Evolutionary conservation across 306 rosid genomes (phyloP).

Genomic region (Vigna angularis): DNA sequence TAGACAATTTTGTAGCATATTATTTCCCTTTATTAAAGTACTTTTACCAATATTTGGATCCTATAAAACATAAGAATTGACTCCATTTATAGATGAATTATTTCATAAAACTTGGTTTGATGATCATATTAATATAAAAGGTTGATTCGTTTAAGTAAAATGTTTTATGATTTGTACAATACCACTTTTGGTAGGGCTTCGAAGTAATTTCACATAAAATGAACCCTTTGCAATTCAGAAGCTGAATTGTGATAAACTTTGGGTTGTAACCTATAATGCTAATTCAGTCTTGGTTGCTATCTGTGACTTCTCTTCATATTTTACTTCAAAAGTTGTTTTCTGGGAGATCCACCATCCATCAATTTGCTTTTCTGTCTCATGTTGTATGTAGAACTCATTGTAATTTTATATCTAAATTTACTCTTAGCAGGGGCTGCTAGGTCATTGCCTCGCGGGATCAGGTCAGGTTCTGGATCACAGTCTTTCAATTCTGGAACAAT

Average conservation of each 20-base stretch:
- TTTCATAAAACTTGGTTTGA: slow-evolving; percentile 21
- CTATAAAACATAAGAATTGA: slow-evolving; percentile 9
- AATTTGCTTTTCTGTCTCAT: background rate
- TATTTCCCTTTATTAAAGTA: slow-evolving; percentile 12
- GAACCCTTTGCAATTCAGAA: background rate
- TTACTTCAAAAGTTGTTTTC: background rate
- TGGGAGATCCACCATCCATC: background rate
- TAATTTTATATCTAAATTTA: slow-evolving; percentile 35
- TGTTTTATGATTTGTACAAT: slow-evolving; percentile 21
- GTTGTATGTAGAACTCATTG: slow-evolving; percentile 8
- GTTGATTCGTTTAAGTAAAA: background rate
- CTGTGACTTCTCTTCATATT: slow-evolving; percentile 21
- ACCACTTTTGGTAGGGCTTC: background rate
- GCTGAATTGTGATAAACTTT: background rate
- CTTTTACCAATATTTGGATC: background rate
- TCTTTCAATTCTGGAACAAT: slow-evolving; percentile 61
- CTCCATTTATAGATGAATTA: background rate
- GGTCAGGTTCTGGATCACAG: slow-evolving; percentile 60
- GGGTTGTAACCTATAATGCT: background rate
- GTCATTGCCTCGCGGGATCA: slow-evolving; percentile 42
- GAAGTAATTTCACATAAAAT: background rate
- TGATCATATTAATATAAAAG: slow-evolving; percentile 15
- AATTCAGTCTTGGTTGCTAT: background rate
- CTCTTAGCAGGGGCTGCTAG: slow-evolving; percentile 52
- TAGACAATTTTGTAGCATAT: slow-evolving; percentile 16